Evolutionary conservation across 2,329 filamentous ascomycete genomes (phyloP), one percentile per base, ranked within the genome.

Genomic region (Colletotrichum nymphaeae): DNA sequence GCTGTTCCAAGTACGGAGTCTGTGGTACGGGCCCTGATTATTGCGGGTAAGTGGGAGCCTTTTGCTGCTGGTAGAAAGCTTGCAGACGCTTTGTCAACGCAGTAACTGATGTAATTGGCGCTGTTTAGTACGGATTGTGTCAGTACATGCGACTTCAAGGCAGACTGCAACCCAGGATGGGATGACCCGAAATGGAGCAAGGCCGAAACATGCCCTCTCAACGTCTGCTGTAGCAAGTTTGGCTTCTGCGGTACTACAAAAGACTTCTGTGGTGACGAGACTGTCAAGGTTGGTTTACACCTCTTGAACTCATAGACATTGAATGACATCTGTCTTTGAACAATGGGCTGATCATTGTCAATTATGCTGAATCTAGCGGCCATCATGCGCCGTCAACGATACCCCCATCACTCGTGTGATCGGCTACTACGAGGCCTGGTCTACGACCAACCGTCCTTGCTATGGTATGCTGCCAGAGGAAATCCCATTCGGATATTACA

Each of bases 161-260:
- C 69, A 49, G 74, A 80, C 58, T 82, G 81, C 67, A 78, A 80
- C 71, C 78, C 77, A 1, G 80, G 80, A n/a, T 80, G 78, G 77
- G 80, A 80, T 0, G 52, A 49, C 5, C 11, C 6, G 1, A 35
- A 78, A 62, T 81, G 74, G 72, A 77, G 74, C n/a, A 62, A 75
- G 46, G 52, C 72, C 2, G 35, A 65, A 14, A 76, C 76, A 12
- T 84, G 81, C 69, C 82, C 82, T 2, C 78, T 84, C 16, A 82
- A 84, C 68, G 82, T 84, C 16, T 85, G 82, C 32, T 84, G 82
- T 74, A 76, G 75, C 63, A 63, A 78, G 46, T 78, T 63, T 59
- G 80, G 82, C 52, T 84, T 82, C 76, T 84, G 82, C 64, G 80
- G 81, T 1, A 76, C 57, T 1, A 78, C 76, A 6, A 37, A 65